Conservation (phyloP, 1,139 yeast genomes). For the Neolecta irregularis region DNA sequence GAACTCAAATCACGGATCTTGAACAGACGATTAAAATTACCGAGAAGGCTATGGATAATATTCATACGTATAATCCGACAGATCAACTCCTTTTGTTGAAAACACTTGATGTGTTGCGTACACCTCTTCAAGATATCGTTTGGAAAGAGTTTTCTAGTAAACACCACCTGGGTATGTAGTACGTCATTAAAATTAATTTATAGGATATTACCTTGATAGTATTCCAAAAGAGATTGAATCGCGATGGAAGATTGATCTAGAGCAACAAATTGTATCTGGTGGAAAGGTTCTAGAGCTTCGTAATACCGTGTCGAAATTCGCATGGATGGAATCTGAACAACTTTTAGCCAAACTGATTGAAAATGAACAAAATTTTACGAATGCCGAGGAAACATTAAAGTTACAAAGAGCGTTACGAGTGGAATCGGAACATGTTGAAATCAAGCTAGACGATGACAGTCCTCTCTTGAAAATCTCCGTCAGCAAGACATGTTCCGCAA, state of each 20-base stretch:
- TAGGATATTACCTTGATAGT: too few relatives aligned
- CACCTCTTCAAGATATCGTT: conserved; percentile 35
- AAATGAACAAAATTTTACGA: too few relatives aligned
- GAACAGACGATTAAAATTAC: conserved; percentile 32
- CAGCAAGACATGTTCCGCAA: conserved; percentile 49
- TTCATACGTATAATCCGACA: conserved; percentile 22
- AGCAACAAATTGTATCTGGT: conserved; percentile 9
- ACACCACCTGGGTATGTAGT: too few relatives aligned
- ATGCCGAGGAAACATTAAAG: too few relatives aligned
- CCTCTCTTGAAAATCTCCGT: too few relatives aligned
- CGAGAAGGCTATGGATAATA: conserved; percentile 31
- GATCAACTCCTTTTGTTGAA: conserved; percentile 31
- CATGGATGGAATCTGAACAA: too few relatives aligned
- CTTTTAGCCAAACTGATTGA: too few relatives aligned
- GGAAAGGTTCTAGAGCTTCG: conserved; percentile 9
- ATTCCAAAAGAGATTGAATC: too few relatives aligned
- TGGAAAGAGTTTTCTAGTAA: conserved; percentile 43
- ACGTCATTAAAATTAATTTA: too few relatives aligned
- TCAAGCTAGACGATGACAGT: conserved; percentile 31
- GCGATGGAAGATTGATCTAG: conserved; percentile 1
- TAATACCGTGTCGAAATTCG: conserved; percentile 3
- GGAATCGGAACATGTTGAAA: background rate
- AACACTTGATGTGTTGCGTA: conserved; percentile 32
- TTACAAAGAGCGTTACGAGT: too few relatives aligned
- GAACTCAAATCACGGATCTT: conserved; percentile 39